These are phyloP conservation scores for Dipsacomyces acuminosporus DNA, from an alignment of 371 early-diverging fungal species.

Conservation along the genomic window DNA sequence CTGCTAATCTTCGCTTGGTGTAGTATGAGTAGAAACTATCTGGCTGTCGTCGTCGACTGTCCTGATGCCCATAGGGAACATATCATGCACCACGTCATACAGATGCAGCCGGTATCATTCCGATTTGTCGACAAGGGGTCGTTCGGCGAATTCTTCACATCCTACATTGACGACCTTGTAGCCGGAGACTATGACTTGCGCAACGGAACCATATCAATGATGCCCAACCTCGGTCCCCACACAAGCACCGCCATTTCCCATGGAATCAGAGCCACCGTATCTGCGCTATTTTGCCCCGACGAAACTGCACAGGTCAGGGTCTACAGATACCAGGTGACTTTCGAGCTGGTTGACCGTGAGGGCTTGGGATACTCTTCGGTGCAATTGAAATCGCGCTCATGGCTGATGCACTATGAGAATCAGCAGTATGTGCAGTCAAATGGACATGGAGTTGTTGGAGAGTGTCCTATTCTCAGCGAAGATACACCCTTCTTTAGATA, in stretches of 20 bases:
- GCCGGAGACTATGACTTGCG: constrained; percentile 17
- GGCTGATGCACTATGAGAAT: constrained; percentile 21
- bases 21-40: constrained; percentile 26
- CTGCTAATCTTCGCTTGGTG: constrained; percentile 39
- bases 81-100: constrained; percentile 37
- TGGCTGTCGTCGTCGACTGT: constrained; percentile 29
- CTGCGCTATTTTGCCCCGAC: constrained; percentile 36
- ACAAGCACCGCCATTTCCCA: constrained; percentile 12
- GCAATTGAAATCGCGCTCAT: constrained; percentile 31
- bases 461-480: constrained; percentile 17
- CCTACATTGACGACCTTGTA: constrained; percentile 22
- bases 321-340: constrained; percentile 36
- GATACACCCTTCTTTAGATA: constrained; percentile 21
- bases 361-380: constrained; percentile 13
- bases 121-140: constrained; percentile 26
- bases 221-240: constrained; percentile 33
- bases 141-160: constrained; percentile 34
- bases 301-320: constrained; percentile 20
- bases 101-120: constrained; percentile 29
- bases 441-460: constrained; percentile 31
- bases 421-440: constrained; percentile 7
- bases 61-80: not conserved
- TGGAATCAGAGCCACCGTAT: constrained; percentile 37
- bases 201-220: constrained; percentile 19
- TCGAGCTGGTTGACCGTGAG: constrained; percentile 17